Conservation (phyloP, 495 filamentous ascomycete genomes). For the Apodospora peruviana region DNA sequence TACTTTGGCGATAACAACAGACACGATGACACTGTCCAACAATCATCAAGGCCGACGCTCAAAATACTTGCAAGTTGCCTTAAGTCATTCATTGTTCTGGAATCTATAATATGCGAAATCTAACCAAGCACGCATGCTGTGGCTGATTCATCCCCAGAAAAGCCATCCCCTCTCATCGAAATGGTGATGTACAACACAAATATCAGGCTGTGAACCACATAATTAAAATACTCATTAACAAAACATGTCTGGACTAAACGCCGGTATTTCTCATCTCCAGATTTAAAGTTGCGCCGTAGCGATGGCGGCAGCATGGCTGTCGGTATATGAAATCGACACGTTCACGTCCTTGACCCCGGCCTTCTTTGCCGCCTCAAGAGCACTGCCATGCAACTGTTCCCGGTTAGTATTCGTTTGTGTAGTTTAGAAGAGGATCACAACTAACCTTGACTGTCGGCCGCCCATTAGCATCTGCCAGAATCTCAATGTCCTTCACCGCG, state of each 20-base stretch:
- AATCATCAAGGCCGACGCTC: no score
- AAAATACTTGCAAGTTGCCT: no score
- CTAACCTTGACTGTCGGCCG: slow-evolving; percentile 81
- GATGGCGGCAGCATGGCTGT: slow-evolving; percentile 86
- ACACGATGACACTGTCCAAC: no score
- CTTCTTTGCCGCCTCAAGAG: slow-evolving; percentile 70
- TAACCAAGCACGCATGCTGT: no score
- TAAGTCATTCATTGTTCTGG: no score
- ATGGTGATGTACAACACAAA: slow-evolving; percentile 1
- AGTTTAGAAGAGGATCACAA: slow-evolving; percentile 1
- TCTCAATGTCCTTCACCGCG: slow-evolving; percentile 90
- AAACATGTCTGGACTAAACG: not conserved
- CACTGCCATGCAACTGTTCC: slow-evolving; percentile 74
- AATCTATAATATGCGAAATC: no score
- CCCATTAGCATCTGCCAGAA: slow-evolving; percentile 70
- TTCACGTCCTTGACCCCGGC: slow-evolving; percentile 80
- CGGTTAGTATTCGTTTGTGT: slow-evolving; percentile 36
- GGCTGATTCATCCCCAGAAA: no score
- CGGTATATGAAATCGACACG: slow-evolving; percentile 93
- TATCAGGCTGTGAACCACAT: not conserved
- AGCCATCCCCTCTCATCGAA: not conserved
- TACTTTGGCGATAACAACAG: no score
- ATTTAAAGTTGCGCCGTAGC: slow-evolving; percentile 44
- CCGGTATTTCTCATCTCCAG: not conserved
- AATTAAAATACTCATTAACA: slow-evolving; percentile 4